Base-by-base conservation (phyloP, 176 grass and related monocot species). In the Triticum monococcum region DNA sequence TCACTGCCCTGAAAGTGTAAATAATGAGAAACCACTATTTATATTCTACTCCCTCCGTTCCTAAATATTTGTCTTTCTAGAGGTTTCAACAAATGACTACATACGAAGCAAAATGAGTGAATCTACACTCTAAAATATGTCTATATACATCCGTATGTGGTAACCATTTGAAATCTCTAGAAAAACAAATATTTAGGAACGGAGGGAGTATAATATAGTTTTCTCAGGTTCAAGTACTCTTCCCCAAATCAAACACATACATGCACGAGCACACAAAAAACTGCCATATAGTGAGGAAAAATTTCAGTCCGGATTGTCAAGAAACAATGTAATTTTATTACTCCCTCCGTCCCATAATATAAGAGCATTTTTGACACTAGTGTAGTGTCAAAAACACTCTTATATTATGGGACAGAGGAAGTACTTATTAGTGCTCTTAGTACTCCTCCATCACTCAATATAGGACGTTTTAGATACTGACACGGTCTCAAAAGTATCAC, bases 11-110 rank as follows among this genome's bases (percentile, higher is more conserved):
- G 35, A 68, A 81, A 52, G 17, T 59, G 12, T 64, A 74, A 81
- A 68, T 20, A 66, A 52, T 33, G 78, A 90, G 28, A 35, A 50
- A 82, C 23, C 63, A 71, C 5, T 18, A 85, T 67, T 72, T 73
- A 32, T 10, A 43, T 22, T 67, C 7, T 17, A 30, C 28, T 30
- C 28, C 28, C 28, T 30, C 28, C 0, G 28, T 30, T 30, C 28
- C 28, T 30, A 30, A 30, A 30, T 30, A 30, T 30, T 30, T 30
- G 28, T 30, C 28, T 30, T 30, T 30, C 28, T 30, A 30, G 28
- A 30, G 28, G 28, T 30, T 30, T 30, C 28, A 30, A 30, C 28
- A 30, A 30, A 30, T 30, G 28, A 30, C 28, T 30, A 30, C 28
- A 30, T 30, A 30, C 28, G 28, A 30, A 30, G 28, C 28, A 30